Conservation (phyloP, 2,329 filamentous ascomycete species). For the Colletotrichum eleusines region DNA sequence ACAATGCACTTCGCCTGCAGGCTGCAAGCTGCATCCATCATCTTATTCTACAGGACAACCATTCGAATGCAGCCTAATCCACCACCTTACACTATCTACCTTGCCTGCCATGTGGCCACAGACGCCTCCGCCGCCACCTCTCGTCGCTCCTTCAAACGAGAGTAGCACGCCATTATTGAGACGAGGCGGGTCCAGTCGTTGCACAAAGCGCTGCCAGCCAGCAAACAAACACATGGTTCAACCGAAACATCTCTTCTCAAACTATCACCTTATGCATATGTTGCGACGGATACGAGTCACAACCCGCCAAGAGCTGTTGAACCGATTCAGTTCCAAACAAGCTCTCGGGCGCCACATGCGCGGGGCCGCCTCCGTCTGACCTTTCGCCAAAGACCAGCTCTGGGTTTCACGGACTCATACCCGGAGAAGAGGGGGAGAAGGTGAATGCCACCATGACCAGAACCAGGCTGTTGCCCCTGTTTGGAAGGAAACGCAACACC, state of each 20-base stretch:
- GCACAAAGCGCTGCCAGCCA: slow-evolving; percentile 29
- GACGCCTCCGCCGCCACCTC: slow-evolving; percentile 12
- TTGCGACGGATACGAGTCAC: slow-evolving; percentile 10
- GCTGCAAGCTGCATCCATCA: slow-evolving; percentile 9
- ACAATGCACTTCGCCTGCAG: slow-evolving; percentile 25
- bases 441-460: neutral
- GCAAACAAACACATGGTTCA: slow-evolving; percentile 31
- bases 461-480: neutral
- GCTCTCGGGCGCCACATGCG: slow-evolving; percentile 15
- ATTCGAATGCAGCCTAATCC: neutral
- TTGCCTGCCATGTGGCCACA: slow-evolving; percentile 20
- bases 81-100: too few species aligned
- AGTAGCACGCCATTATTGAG: slow-evolving; percentile 31
- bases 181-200: slow-evolving; percentile 13
- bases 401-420: neutral
- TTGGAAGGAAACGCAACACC: neutral
- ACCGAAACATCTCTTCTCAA: slow-evolving; percentile 12
- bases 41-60: neutral
- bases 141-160: slow-evolving; percentile 3
- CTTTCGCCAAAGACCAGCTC: neutral
- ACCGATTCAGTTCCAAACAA: slow-evolving; percentile 22
- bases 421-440: neutral
- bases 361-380: neutral
- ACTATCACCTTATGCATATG: neutral
- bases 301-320: slow-evolving; percentile 4